These are phyloP conservation scores for Proliferodiscus dingleyae DNA, from an alignment of 2,329 filamentous ascomycete genomes.

Conservation along the genomic window DNA sequence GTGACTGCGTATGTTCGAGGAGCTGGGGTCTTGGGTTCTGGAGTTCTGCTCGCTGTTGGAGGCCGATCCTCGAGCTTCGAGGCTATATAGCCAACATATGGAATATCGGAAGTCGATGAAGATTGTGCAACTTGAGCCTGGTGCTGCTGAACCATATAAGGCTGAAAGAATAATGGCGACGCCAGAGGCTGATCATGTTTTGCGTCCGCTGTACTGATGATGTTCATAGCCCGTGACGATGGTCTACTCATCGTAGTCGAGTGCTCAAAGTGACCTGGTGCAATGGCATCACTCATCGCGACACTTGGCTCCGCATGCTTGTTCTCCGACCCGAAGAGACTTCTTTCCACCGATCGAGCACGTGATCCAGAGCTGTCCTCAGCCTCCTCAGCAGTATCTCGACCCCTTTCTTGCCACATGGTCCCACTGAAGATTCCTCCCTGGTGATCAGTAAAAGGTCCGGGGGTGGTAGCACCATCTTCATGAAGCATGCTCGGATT, in stretches of 20 bases:
- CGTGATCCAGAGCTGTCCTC: slow-evolving; percentile 47
- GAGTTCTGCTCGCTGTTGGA: slow-evolving; percentile 42
- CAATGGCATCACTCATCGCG: slow-evolving; percentile 56
- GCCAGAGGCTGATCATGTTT: slow-evolving; percentile 21
- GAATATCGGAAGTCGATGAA: slow-evolving; percentile 25
- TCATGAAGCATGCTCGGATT: slow-evolving; percentile 9
- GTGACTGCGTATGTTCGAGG: slow-evolving; percentile 36
- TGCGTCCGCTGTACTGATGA: slow-evolving; percentile 18
- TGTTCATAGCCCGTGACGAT: slow-evolving; percentile 19
- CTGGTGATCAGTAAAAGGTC: slow-evolving; percentile 26
- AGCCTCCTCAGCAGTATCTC: slow-evolving; percentile 30
- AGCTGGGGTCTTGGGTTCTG: slow-evolving; percentile 35
- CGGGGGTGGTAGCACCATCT: slow-evolving; percentile 16
- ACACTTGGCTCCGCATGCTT: slow-evolving; percentile 62
- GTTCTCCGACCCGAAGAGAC: slow-evolving; percentile 53
- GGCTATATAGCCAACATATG: slow-evolving; percentile 21
- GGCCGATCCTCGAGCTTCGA: slow-evolving; percentile 42
- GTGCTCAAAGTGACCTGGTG: slow-evolving; percentile 46
- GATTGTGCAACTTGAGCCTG: slow-evolving; percentile 15
- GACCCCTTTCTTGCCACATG: slow-evolving; percentile 20
- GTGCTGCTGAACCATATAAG: slow-evolving; percentile 22
- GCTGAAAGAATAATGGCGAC: slow-evolving; percentile 28
- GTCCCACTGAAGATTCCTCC: slow-evolving; percentile 24
- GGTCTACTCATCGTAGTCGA: slow-evolving; percentile 10
- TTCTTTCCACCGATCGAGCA: slow-evolving; percentile 60